Percentiles rank a stretch among this genome's conserved stretches.
Conservation (phyloP, 2,329 filamentous ascomycete genomes). For the Drechslerella stenobrocha region DNA sequence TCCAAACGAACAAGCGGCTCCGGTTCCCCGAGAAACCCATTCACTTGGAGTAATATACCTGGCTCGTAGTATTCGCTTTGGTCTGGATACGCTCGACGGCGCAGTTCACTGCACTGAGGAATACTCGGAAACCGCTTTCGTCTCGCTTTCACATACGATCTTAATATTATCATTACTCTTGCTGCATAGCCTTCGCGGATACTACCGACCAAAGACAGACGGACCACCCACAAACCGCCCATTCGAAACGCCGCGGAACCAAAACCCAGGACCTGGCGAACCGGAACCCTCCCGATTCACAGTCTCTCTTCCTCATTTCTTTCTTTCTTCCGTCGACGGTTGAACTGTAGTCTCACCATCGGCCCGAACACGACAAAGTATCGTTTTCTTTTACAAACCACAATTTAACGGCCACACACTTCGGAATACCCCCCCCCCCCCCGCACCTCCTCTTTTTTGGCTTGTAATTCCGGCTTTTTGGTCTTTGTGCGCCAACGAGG, state of each 20-base stretch:
- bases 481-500: slow-evolving; percentile 24
- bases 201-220: slow-evolving; percentile 11
- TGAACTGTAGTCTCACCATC: background rate
- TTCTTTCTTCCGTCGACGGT: slow-evolving; percentile 1
- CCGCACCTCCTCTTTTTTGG: slow-evolving; percentile 1
- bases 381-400: background rate
- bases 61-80: slow-evolving; percentile 10
- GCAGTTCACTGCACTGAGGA: slow-evolving; percentile 33
- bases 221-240: slow-evolving; percentile 4
- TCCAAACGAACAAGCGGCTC: background rate
- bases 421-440: too few relatives aligned
- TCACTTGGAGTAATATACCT: slow-evolving; percentile 41
- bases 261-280: background rate
- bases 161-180: slow-evolving; percentile 4
- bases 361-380: slow-evolving; percentile 4
- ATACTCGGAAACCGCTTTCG: slow-evolving; percentile 14
- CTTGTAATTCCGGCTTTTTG: background rate
- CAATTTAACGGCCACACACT: slow-evolving; percentile 11
- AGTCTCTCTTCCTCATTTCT: slow-evolving; percentile 3
- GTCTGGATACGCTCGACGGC: slow-evolving; percentile 37
- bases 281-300: too few relatives aligned
- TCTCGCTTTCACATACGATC: slow-evolving; percentile 3
- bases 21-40: slow-evolving; percentile 30
- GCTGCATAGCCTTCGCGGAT: slow-evolving; percentile 24
- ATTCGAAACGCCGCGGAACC: background rate